Conservation (phyloP, 257 asterid genomes). For the Ophiorrhiza pumila region DNA sequence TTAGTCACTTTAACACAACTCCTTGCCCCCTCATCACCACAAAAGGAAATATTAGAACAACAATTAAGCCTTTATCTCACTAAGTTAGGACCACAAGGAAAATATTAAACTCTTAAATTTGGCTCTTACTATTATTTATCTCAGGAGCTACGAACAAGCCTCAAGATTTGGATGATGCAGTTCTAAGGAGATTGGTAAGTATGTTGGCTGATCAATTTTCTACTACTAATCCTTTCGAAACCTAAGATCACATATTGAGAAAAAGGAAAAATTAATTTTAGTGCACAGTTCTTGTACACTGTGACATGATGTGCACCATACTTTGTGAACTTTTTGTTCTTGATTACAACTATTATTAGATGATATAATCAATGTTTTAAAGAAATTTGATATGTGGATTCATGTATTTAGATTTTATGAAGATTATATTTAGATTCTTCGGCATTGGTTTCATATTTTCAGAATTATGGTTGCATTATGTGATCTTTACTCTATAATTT, state of each 20-base stretch:
- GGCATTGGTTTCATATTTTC: neutral
- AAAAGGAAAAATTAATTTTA: neutral
- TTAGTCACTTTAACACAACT: neutral
- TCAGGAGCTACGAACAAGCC: conserved; percentile 99
- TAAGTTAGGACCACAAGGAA: too few relatives aligned
- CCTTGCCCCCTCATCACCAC: neutral
- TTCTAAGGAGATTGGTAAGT: conserved; percentile 98
- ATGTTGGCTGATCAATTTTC: conserved; percentile 13
- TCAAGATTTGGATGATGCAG: conserved; percentile 98
- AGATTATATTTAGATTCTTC: neutral
- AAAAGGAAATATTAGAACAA: too few relatives aligned
- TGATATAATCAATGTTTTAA: neutral
- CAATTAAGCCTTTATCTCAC: too few relatives aligned
- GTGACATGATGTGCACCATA: neutral
- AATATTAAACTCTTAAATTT: neutral
- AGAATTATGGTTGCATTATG: neutral
- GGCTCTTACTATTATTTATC: conserved; percentile 21
- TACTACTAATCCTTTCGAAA: neutral
- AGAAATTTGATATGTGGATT: neutral
- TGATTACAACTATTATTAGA: neutral
- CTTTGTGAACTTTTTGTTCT: neutral
- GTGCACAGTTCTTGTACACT: neutral
- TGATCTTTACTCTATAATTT: neutral
- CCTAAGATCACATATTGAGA: neutral
- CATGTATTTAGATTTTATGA: neutral